Conservation (phyloP, 2,329 filamentous ascomycete species). For the Aspergillus japonicus region DNA sequence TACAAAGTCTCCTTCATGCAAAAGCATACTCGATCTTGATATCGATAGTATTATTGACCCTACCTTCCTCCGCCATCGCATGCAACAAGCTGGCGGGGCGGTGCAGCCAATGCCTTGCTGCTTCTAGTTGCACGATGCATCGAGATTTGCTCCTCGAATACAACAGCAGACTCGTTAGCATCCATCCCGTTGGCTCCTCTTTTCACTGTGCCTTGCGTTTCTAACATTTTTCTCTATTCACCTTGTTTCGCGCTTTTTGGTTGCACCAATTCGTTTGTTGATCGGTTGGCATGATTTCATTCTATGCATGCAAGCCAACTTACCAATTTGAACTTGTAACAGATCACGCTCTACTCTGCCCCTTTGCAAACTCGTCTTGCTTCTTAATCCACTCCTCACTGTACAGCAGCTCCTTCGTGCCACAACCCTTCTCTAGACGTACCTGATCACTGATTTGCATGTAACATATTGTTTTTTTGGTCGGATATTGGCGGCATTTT, state of each 20-base stretch:
- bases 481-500: slow-evolving; percentile 15
- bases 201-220: slow-evolving; percentile 27
- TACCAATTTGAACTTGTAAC: not conserved
- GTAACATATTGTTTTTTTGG: slow-evolving; percentile 17
- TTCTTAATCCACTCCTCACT: slow-evolving; percentile 11
- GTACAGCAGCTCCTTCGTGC: slow-evolving; percentile 9
- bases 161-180: slow-evolving; percentile 25
- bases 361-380: not conserved
- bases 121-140: slow-evolving; percentile 35
- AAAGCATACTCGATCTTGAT: not conserved
- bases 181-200: slow-evolving; percentile 15
- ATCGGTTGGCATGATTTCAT: slow-evolving; percentile 8
- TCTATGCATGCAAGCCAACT: not conserved
- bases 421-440: not conserved
- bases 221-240: slow-evolving; percentile 19
- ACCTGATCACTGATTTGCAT: slow-evolving; percentile 7
- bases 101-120: slow-evolving; percentile 23
- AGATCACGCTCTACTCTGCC: not conserved
- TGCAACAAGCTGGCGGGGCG: slow-evolving; percentile 15
- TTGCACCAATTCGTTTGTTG: slow-evolving; percentile 16
- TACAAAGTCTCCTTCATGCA: not conserved
- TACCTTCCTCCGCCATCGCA: slow-evolving; percentile 14
- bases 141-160: slow-evolving; percentile 21
- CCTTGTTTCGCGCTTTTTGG: not conserved
- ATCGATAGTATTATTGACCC: not conserved